phyloP scores from a whole-genome alignment of 2,329 filamentous ascomycete species.

The Calonectria pseudoreteaudii region DNA sequence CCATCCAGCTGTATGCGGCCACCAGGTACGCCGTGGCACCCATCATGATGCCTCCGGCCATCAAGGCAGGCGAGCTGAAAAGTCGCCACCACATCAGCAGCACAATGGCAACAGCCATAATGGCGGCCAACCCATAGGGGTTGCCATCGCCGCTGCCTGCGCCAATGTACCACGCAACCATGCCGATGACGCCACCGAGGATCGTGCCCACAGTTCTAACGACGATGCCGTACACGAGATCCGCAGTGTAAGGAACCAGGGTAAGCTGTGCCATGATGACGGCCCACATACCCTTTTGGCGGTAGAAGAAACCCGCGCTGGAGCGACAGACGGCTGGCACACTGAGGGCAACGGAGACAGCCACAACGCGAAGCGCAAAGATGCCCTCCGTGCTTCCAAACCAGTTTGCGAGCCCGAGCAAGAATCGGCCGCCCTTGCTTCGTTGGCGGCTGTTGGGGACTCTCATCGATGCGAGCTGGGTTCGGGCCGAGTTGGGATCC shows the following conservation, averaged over 20 bases:
- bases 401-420: conserved; percentile 11
- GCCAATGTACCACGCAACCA: conserved; percentile 25
- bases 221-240: conserved; percentile 30
- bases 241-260: conserved; percentile 35
- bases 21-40: conserved; percentile 36
- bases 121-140: conserved; percentile 31
- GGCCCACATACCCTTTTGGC: conserved; percentile 36
- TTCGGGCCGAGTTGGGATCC: conserved; percentile 4
- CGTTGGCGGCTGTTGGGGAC: conserved; percentile 22
- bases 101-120: conserved; percentile 31
- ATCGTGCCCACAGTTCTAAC: conserved; percentile 17
- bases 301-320: conserved; percentile 34
- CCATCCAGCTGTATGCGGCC: conserved; percentile 33
- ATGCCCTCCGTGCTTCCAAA: conserved; percentile 10
- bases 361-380: conserved; percentile 9
- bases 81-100: conserved; percentile 38
- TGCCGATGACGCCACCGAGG: conserved; percentile 13
- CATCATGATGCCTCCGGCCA: conserved; percentile 35
- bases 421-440: not conserved
- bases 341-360: conserved; percentile 14
- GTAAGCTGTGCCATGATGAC: conserved; percentile 38
- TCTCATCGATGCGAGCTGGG: conserved; percentile 13
- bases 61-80: conserved; percentile 32
- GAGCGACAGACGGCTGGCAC: conserved; percentile 19
- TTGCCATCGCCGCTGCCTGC: conserved; percentile 25